Conservation (phyloP, 768 basidiomycete species). For the Epithele typhae region DNA sequence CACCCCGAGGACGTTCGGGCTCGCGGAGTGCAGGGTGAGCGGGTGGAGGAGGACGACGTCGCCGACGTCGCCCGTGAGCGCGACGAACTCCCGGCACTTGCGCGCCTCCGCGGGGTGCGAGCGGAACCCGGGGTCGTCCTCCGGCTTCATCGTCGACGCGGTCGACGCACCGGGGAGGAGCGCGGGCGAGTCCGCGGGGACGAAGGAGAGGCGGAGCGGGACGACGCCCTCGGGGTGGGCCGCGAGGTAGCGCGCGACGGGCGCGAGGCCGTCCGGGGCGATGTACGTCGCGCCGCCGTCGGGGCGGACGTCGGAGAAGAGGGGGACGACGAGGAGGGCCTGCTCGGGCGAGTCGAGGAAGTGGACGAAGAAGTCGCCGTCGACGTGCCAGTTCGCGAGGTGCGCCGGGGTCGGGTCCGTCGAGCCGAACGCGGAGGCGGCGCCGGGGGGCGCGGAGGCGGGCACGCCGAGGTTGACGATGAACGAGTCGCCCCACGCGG, state of each 20-base stretch:
- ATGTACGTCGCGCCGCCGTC: slow-evolving; percentile 59
- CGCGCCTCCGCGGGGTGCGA: slow-evolving; percentile 41
- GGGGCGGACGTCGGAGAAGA: slow-evolving; percentile 53
- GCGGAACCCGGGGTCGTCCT: slow-evolving; percentile 41
- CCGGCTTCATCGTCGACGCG: not conserved
- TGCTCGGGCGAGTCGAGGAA: slow-evolving; percentile 67
- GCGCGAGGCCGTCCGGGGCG: slow-evolving; percentile 48
- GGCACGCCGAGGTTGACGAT: slow-evolving; percentile 58
- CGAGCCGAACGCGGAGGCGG: slow-evolving; percentile 28
- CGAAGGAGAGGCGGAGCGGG: slow-evolving; percentile 41
- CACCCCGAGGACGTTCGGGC: slow-evolving; percentile 51
- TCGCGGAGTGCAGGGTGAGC: slow-evolving; percentile 61
- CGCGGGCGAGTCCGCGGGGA: slow-evolving; percentile 39
- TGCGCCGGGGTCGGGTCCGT: slow-evolving; percentile 21
- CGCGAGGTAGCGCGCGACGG: slow-evolving; percentile 47
- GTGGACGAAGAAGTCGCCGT: slow-evolving; percentile 58
- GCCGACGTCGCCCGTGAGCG: slow-evolving; percentile 57
- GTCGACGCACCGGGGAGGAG: slow-evolving; percentile 18
- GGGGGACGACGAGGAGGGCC: slow-evolving; percentile 56
- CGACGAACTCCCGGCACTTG: slow-evolving; percentile 39
- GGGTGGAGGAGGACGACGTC: slow-evolving; percentile 64
- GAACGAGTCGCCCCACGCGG: slow-evolving; percentile 55
- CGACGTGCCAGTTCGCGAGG: slow-evolving; percentile 62
- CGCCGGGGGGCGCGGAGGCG: slow-evolving; percentile 29
- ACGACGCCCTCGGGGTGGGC: slow-evolving; percentile 49